Conservation (phyloP, 345 rosid genomes). For the Acer yangbiense region DNA sequence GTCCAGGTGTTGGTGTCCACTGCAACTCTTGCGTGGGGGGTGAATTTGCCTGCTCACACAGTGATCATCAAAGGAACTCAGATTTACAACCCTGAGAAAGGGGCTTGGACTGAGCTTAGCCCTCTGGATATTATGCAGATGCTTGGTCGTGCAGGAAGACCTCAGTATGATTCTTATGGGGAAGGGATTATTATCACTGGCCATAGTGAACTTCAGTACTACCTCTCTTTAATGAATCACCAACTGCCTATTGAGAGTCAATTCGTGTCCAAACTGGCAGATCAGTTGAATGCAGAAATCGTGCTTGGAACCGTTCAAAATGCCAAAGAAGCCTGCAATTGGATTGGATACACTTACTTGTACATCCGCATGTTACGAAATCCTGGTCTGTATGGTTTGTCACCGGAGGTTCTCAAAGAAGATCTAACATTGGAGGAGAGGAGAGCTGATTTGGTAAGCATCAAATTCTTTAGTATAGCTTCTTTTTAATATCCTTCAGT, state of each 20-base stretch:
- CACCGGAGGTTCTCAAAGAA: conserved; percentile 74
- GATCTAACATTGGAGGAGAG: conserved; percentile 85
- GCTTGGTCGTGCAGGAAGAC: conserved; percentile 99
- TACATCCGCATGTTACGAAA: conserved; percentile 87
- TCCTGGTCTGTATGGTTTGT: conserved; percentile 83
- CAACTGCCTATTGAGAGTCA: conserved; percentile 99
- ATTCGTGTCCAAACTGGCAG: conserved; percentile 89
- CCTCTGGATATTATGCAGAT: conserved; percentile 99
- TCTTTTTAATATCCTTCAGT: background rate
- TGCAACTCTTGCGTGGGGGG: conserved; percentile 99
- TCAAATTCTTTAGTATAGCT: background rate
- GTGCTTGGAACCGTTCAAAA: conserved; percentile 97
- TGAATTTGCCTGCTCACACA: conserved; percentile 88
- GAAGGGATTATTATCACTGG: conserved; percentile 98
- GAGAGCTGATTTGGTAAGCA: conserved; percentile 92
- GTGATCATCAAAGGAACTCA: conserved; percentile 96
- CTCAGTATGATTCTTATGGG: conserved; percentile 88
- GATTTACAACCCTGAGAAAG: conserved; percentile 96
- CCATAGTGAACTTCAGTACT: conserved; percentile 82
- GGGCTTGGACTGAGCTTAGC: conserved; percentile 95
- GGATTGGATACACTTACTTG: conserved; percentile 92
- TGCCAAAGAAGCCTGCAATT: conserved; percentile 96
- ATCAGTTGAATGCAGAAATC: conserved; percentile 98
- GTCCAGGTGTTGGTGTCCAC: conserved; percentile 93
- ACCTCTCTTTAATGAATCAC: conserved; percentile 95